Percentiles rank a stretch among this genome's conserved stretches.
phyloP scores from a whole-genome alignment of 2,329 filamentous ascomycete species.

The Fusarium poae region DNA sequence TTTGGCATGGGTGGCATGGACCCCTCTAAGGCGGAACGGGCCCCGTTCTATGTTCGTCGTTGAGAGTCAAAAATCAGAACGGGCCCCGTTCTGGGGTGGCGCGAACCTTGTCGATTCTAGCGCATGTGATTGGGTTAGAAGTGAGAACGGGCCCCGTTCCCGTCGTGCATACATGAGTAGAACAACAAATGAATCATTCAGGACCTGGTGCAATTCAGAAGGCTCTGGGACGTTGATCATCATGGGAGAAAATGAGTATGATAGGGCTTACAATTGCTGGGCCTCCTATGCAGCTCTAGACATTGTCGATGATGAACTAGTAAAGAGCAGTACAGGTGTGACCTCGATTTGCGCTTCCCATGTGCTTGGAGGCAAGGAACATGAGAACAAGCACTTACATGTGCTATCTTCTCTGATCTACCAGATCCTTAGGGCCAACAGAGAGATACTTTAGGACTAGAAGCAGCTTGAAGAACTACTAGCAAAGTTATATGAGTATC shows the following conservation, averaged over 20 bases:
- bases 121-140: neutral
- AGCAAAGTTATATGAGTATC: neutral
- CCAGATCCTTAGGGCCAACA: neutral
- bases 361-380: rapidly evolving
- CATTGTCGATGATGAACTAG: too few relatives aligned
- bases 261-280: too few relatives aligned
- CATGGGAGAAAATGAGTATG: too few relatives aligned
- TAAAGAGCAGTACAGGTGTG: too few relatives aligned
- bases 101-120: neutral
- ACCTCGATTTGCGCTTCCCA: neutral
- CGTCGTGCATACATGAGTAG: neutral
- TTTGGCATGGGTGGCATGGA: neutral
- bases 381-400: rapidly evolving
- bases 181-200: too few relatives aligned
- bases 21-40: neutral
- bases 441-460: rapidly evolving
- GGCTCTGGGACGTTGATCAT: too few relatives aligned
- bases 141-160: neutral
- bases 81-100: neutral
- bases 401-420: neutral
- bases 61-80: neutral
- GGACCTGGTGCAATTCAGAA: too few relatives aligned
- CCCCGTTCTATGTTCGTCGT: neutral
- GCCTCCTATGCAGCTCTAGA: too few relatives aligned
- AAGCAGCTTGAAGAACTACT: neutral